Evolutionary conservation across 495 filamentous ascomycete genomes (phyloP).

Genomic region (Penicillium canescens): DNA sequence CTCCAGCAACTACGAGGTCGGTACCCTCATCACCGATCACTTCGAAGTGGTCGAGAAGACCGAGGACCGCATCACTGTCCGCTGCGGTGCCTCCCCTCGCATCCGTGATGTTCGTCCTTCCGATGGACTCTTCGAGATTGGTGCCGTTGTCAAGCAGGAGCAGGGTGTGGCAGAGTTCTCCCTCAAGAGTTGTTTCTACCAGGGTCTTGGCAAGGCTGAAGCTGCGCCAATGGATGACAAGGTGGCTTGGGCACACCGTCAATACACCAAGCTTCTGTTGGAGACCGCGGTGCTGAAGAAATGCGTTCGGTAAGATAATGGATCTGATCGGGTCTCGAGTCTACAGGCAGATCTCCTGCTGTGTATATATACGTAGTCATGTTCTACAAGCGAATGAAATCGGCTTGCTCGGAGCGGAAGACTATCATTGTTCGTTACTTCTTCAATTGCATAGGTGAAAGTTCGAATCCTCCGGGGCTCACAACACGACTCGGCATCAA

Average conservation of each 20-base stretch:
- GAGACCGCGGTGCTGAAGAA: constrained; percentile 51
- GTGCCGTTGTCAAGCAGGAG: constrained; percentile 58
- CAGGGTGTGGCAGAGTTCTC: constrained; percentile 62
- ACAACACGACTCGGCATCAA: background rate
- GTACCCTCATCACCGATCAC: constrained; percentile 70
- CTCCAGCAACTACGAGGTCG: constrained; percentile 55
- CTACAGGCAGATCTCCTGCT: background rate
- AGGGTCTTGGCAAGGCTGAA: constrained; percentile 50
- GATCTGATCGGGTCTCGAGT: background rate
- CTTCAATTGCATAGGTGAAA: too few relatives aligned
- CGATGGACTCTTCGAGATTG: constrained; percentile 72
- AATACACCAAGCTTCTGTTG: constrained; percentile 65
- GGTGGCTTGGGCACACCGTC: constrained; percentile 58
- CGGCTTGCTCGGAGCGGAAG: background rate
- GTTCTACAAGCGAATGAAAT: constrained; percentile 6
- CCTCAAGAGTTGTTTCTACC: constrained; percentile 68
- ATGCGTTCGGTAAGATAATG: constrained; percentile 8
- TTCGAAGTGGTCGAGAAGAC: constrained; percentile 74
- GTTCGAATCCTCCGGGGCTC: too few relatives aligned
- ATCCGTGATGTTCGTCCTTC: constrained; percentile 54
- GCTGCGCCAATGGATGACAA: constrained; percentile 52
- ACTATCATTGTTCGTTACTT: background rate
- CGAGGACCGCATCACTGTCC: constrained; percentile 58
- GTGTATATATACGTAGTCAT: constrained; percentile 18
- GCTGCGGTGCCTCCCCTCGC: constrained; percentile 67